Evolutionary conservation across 2,329 filamentous ascomycete species (phyloP), one percentile per base, ranked within the genome.

Genomic region (Claviceps paspali): DNA sequence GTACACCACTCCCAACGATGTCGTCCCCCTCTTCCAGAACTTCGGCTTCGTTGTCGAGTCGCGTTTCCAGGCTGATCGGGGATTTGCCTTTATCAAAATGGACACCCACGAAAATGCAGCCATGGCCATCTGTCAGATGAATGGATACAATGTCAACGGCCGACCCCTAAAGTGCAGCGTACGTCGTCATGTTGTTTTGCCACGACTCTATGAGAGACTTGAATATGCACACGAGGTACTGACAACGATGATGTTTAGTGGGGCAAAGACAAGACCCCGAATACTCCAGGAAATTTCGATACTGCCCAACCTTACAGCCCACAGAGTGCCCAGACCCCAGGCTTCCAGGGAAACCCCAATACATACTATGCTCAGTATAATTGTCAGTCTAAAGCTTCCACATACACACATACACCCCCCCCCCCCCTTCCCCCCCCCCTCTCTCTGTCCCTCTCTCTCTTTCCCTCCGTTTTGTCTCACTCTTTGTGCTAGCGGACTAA

Each of bases 11-110:
- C 87, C 94, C 55, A 87, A 86, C 52, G 91, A 98, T 50, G 76
- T 98, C 23, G 82, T 98, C n/a, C 91, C 91, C 5, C 70, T 98
- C 27, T 98, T 98, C 70, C 85, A 94, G 60, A 96, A 96, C 66
- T 98, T 96, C 55, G 91, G 91, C 39, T 96, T 85, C 52, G 91
- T 98, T 31, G 82, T 93, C 36, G 91, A 98, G 64, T 95, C 88
- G 35, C 83, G 91, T 42, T 93, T 98, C 72, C 91, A 98, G 63
- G 86, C 91, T 38, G 91, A 98, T 58, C 83, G 91, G 48, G 91
- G 91, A 11, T 98, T 98, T 57, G 86, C 91, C 6, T 98, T 98
- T 59, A 85, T 98, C 61, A 98, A 98, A 70, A 94, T 98, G 87
- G 91, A 98, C 57, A 82, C 79, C 6, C 91, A 98, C 54, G 91